phyloP scores from a whole-genome alignment of 345 rosid species.

The Excoecaria agallocha region DNA sequence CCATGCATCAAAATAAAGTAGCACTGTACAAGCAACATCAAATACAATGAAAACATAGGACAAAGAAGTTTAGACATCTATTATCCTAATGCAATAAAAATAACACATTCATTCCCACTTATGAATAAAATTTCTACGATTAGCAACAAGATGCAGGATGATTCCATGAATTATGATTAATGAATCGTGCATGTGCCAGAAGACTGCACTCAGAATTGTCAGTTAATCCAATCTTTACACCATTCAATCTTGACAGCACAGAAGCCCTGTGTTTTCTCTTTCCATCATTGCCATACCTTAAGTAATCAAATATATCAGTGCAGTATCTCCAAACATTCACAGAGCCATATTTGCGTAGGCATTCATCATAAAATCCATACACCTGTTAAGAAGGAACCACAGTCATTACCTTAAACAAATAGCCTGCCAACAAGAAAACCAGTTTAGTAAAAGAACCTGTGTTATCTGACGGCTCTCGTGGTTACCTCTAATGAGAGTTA shows the following conservation, averaged over 20 bases:
- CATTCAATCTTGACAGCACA: background rate
- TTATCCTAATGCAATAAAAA: background rate
- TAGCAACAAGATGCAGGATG: background rate
- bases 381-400: constrained; percentile 49
- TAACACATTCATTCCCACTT: background rate
- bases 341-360: constrained; percentile 92
- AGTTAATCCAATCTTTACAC: background rate
- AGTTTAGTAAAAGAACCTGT: constrained; percentile 50
- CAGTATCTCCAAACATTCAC: constrained; percentile 99
- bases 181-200: background rate
- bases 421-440: constrained; percentile 15
- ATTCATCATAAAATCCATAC: constrained; percentile 97
- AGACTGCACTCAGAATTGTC: background rate
- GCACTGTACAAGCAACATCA: background rate
- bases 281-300: constrained; percentile 53
- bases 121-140: background rate
- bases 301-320: constrained; percentile 92
- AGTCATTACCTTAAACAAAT: constrained; percentile 16
- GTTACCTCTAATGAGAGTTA: constrained; percentile 93
- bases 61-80: background rate
- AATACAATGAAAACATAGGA: background rate
- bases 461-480: constrained; percentile 99
- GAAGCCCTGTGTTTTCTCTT: background rate
- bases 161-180: background rate
- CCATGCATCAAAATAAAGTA: background rate